Evolutionary conservation across 2,329 filamentous ascomycete genomes (phyloP).

Genomic region (Fusarium sp.): DNA sequence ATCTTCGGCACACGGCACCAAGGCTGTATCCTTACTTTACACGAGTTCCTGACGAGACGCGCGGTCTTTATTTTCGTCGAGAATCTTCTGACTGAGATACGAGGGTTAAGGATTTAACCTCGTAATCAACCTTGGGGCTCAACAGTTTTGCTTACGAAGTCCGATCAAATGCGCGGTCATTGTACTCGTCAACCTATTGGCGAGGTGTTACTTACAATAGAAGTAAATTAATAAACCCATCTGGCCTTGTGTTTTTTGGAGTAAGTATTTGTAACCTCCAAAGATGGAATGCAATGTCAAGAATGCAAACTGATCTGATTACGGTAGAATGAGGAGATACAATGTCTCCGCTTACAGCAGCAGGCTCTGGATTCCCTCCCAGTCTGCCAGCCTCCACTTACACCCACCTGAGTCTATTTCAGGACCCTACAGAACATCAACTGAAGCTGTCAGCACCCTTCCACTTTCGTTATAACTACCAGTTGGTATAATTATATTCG

Average conservation of each 20-base stretch:
- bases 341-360: background rate
- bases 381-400: slow-evolving; percentile 2
- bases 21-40: slow-evolving; percentile 5
- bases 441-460: background rate
- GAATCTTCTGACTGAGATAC: background rate
- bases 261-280: background rate
- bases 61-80: slow-evolving; percentile 1
- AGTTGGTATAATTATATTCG: background rate
- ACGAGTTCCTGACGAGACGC: background rate
- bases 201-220: background rate
- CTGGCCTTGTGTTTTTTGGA: background rate
- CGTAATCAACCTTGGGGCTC: slow-evolving; percentile 1
- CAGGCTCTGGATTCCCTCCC: background rate
- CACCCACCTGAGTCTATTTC: background rate
- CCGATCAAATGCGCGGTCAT: background rate
- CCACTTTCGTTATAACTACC: background rate
- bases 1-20: slow-evolving; percentile 12
- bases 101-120: background rate
- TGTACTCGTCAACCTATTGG: background rate
- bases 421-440: background rate
- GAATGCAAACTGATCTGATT: background rate
- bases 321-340: background rate
- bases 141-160: background rate
- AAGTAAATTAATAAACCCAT: background rate
- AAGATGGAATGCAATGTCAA: background rate